Evolutionary conservation across 164 flowering plant genomes (phyloP).

Genomic region (Berberis vulgaris): DNA sequence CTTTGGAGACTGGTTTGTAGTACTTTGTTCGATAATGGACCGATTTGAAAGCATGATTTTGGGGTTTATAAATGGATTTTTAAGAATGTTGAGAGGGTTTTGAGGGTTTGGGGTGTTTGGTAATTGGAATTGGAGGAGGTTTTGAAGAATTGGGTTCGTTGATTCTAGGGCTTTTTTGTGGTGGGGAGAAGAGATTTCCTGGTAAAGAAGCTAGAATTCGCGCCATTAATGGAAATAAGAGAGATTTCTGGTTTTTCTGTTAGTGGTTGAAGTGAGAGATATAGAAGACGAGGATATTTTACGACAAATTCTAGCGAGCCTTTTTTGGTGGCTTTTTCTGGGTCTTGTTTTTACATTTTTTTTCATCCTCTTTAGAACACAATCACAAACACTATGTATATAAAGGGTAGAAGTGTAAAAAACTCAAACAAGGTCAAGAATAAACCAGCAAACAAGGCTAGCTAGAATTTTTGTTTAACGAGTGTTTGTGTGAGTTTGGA

Average conservation of each 20-base stretch:
- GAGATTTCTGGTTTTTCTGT: conserved; percentile 1
- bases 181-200: conserved; percentile 64
- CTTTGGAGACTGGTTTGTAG: conserved; percentile 63
- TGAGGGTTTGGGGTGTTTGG: conserved; percentile 36
- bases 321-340: no score
- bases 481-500: not conserved
- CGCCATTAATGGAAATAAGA: conserved; percentile 23
- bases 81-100: conserved; percentile 8
- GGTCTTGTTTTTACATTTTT: no score
- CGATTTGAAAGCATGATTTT: conserved; percentile 48
- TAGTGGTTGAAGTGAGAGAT: not conserved
- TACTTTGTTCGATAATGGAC: conserved; percentile 52
- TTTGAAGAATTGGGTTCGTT: conserved; percentile 13
- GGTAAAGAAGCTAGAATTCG: conserved; percentile 38
- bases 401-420: no score
- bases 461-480: no score
- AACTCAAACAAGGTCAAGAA: no score
- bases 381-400: no score
- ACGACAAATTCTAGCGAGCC: no score
- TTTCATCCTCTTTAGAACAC: no score
- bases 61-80: conserved; percentile 15
- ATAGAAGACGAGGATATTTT: no score
- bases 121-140: conserved; percentile 30
- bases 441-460: no score
- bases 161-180: conserved; percentile 39